Base-by-base conservation (phyloP, 2,329 filamentous ascomycete genomes). In the Capronia coronata region DNA sequence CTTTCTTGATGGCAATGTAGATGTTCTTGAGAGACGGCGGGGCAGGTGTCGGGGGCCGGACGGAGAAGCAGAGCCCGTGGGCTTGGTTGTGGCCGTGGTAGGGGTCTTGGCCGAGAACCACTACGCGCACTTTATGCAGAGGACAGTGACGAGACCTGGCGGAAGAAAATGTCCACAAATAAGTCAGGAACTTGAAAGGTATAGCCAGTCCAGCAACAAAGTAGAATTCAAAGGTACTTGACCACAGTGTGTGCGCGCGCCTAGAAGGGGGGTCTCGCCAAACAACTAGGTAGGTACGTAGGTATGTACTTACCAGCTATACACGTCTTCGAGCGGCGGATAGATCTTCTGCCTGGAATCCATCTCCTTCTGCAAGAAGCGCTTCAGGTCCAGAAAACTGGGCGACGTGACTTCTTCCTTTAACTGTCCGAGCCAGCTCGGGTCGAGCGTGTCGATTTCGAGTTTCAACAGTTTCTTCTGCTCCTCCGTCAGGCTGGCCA, bases 41-140 rank as follows among this genome's bases (percentile, higher is more conserved):
- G 1, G 91, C 88, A 2, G 80, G 80, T 0, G 88, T 94, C 0
- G 93, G 93, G 2, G 91, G 84, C 8, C 87, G 86, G 48, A 97
- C 90, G 41, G 88, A 95, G 76, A 98, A 98, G 65, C 87, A 91
- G 51, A 98, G 82, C 37, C 93, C 93, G 68, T 97, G 93, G 43
- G 93, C 93, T 75, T 98, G 93, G 68, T 94, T 94, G 66, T 81
- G 68, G 67, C 94, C 94, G 73, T 98, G 93, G 68, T 98, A 98
- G 2, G 93, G 93, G 66, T 98, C 93, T 72, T 98, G 93, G 58
- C 93, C 93, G 47, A 97, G 70, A 63, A 98, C 89, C 53, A 98
- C 90, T 49, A 86, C 86, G 68, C 94, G 95, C 67, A 97, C 90
- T 11, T 77, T 84, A 71, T 84, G 74, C 61, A 98, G 83, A 6